Evolutionary conservation across 1,284 basidiomycete genomes (phyloP).

Genomic region (Ceratorhiza oryzae-sativae): DNA sequence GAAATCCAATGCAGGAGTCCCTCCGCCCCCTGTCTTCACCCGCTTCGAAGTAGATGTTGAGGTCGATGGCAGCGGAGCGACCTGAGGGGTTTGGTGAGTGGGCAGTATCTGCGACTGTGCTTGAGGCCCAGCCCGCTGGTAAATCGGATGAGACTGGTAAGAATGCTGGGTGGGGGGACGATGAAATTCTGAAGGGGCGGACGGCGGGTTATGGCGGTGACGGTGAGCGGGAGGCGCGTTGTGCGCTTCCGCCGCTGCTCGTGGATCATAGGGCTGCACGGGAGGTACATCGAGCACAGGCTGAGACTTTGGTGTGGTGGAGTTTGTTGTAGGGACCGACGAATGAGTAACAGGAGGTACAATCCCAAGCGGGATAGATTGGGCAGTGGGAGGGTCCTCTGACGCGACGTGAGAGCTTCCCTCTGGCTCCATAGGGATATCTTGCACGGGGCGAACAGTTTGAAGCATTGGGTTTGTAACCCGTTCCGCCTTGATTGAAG

Average conservation of each 20-base stretch:
- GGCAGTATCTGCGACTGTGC: not conserved
- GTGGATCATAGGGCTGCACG: not conserved
- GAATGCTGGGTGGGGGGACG: not conserved
- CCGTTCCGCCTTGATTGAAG: too few relatives aligned
- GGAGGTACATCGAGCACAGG: not conserved
- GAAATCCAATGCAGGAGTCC: conserved; percentile 23
- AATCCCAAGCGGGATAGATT: not conserved
- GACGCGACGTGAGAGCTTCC: not conserved
- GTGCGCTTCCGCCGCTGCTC: not conserved
- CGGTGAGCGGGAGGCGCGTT: not conserved
- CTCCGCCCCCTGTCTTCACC: not conserved
- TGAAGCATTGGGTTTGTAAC: not conserved
- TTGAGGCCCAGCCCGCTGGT: not conserved
- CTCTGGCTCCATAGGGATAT: not conserved
- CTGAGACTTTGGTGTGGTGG: not conserved
- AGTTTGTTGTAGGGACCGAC: not conserved
- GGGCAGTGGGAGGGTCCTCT: not conserved
- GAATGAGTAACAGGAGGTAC: not conserved
- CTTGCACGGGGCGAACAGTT: not conserved
- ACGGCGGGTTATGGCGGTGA: not conserved
- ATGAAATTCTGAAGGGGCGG: not conserved
- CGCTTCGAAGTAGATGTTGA: not conserved
- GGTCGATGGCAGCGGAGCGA: not conserved
- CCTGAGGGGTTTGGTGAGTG: not conserved
- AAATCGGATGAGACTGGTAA: not conserved